These are phyloP conservation scores for Epichloe hybrida DNA, from an alignment of 2,329 filamentous ascomycete genomes.

Conservation along the genomic window DNA sequence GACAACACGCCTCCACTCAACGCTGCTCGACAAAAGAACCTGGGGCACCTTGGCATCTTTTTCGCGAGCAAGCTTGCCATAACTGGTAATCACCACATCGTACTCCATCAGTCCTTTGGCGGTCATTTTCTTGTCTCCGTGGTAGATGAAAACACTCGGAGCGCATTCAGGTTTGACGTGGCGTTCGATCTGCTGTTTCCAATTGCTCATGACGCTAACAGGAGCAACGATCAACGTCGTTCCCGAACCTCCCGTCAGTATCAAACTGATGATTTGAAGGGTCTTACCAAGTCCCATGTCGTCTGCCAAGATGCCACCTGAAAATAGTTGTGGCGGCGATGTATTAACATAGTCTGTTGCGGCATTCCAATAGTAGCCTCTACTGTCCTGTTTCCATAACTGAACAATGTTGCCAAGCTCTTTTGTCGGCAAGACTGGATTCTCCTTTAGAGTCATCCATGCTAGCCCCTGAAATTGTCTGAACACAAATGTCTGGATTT, in stretches of 20 bases:
- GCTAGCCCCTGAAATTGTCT: constrained; percentile 48
- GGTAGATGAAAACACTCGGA: constrained; percentile 60
- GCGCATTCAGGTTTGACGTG: constrained; percentile 53
- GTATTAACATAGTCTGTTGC: constrained; percentile 44
- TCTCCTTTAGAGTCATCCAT: constrained; percentile 71
- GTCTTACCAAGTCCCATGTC: constrained; percentile 93
- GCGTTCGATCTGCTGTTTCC: constrained; percentile 63
- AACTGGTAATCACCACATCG: constrained; percentile 73
- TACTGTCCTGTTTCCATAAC: constrained; percentile 53
- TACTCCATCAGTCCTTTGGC: constrained; percentile 46
- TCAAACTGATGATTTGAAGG: constrained; percentile 68
- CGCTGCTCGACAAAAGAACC: constrained; percentile 19
- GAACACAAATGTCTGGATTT: constrained; percentile 6
- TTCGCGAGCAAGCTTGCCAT: constrained; percentile 61
- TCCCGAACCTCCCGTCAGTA: constrained; percentile 43
- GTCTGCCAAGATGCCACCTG: constrained; percentile 71
- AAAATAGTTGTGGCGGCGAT: constrained; percentile 48
- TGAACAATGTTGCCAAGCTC: constrained; percentile 52
- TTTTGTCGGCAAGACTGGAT: constrained; percentile 46
- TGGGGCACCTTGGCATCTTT: constrained; percentile 33
- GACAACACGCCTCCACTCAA: constrained; percentile 66
- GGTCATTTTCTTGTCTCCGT: constrained; percentile 48
- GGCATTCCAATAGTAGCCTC: constrained; percentile 46
- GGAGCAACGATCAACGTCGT: constrained; percentile 71
- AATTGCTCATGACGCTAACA: constrained; percentile 81